A percentile compares a stretch with the other conserved stretches of the same genome.
phyloP scores from a whole-genome alignment of 2,329 filamentous ascomycete genomes.

The Fusarium setosum region DNA sequence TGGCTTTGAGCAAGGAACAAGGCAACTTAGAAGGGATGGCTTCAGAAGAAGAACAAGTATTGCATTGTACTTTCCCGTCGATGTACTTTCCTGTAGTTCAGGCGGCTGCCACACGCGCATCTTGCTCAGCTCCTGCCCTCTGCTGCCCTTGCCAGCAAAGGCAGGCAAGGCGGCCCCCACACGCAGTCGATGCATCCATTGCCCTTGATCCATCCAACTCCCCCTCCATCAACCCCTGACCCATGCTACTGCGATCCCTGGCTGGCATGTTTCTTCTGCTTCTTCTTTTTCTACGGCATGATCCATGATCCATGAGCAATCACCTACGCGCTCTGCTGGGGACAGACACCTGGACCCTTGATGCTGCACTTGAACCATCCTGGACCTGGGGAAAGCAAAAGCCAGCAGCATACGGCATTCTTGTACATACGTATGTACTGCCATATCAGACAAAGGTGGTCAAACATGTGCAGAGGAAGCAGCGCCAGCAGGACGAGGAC shows the following conservation, averaged over 20 bases:
- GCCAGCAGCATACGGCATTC: not conserved
- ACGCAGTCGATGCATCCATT: slow-evolving; percentile 21
- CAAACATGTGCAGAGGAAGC: not conserved
- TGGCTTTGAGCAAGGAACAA: not conserved
- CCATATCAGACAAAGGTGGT: not conserved
- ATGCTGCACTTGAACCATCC: slow-evolving; percentile 20
- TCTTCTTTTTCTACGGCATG: slow-evolving; percentile 3
- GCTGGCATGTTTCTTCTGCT: slow-evolving; percentile 19
- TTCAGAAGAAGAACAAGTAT: too few species aligned
- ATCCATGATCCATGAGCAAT: slow-evolving; percentile 27
- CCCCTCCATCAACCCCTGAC: slow-evolving; percentile 18
- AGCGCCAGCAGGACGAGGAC: not conserved
- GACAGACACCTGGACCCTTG: slow-evolving; percentile 31
- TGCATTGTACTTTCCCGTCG: not conserved
- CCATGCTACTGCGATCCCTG: slow-evolving; percentile 19
- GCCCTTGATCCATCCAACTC: slow-evolving; percentile 16
- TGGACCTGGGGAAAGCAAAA: slow-evolving; percentile 16
- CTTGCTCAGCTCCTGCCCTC: not conserved
- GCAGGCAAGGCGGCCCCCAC: slow-evolving; percentile 17
- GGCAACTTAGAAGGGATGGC: too few species aligned
- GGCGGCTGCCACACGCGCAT: not conserved
- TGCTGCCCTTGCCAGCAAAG: not conserved
- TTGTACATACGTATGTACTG: not conserved
- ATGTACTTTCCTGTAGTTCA: not conserved
- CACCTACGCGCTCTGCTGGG: slow-evolving; percentile 15